Evolutionary conservation across 352 stramenopile species (phyloP).

Genomic region (Paralagenidium karlingii): DNA sequence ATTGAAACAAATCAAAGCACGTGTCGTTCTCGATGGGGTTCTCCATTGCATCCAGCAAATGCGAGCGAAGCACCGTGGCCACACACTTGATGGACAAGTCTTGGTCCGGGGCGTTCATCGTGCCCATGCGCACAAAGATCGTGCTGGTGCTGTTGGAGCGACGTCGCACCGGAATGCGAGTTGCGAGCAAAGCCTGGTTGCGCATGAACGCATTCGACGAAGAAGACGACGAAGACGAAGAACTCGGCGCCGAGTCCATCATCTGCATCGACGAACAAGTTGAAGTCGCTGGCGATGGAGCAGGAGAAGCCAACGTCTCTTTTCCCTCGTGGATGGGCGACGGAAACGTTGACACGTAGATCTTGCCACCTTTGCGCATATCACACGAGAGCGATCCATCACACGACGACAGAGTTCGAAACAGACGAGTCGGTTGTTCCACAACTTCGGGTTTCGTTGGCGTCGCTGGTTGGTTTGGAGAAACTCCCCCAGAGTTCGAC

Average conservation of each 20-base stretch:
- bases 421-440: too few relatives aligned
- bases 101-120: conserved; percentile 92
- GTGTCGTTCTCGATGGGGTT: conserved; percentile 29
- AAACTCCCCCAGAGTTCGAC: too few relatives aligned
- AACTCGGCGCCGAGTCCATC: neutral
- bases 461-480: too few relatives aligned
- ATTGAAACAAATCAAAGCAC: conserved; percentile 66
- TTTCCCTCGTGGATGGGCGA: too few relatives aligned
- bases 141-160: conserved; percentile 93
- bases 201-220: neutral
- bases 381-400: too few relatives aligned
- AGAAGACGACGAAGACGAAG: neutral
- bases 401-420: too few relatives aligned
- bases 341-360: too few relatives aligned
- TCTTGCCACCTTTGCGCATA: too few relatives aligned
- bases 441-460: too few relatives aligned
- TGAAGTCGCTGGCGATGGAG: conserved; percentile 18
- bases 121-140: conserved; percentile 86
- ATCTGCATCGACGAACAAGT: neutral
- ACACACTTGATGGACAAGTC: conserved; percentile 94
- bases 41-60: conserved; percentile 86
- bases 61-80: conserved; percentile 90
- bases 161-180: conserved; percentile 30
- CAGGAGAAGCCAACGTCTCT: too few relatives aligned
- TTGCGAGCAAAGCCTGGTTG: neutral